These are phyloP conservation scores for Alternaria tenuissima DNA, from an alignment of 2,329 filamentous ascomycete genomes.

Conservation along the genomic window DNA sequence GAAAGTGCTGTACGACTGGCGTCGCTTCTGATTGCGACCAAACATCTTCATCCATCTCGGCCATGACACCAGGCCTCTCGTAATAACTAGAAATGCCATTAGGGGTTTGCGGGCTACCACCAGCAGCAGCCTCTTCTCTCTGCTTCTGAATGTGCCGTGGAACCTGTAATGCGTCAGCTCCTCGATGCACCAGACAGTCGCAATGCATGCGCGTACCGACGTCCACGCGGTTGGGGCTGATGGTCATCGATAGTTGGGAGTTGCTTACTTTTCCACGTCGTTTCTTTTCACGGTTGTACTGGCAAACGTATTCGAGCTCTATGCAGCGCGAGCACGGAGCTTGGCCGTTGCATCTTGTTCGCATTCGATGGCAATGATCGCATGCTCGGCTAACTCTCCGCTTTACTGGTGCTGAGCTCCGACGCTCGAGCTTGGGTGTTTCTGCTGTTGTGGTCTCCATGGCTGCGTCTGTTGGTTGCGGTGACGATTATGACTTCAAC, in stretches of 20 bases:
- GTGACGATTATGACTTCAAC: constrained; percentile 11
- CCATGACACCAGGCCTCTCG: constrained; percentile 37
- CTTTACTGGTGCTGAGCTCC: constrained; percentile 70
- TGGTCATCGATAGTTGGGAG: not conserved
- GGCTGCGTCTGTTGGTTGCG: constrained; percentile 17
- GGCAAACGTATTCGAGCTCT: constrained; percentile 79
- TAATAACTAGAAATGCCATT: constrained; percentile 39
- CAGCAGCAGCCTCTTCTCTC: constrained; percentile 44
- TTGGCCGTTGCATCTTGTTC: constrained; percentile 93
- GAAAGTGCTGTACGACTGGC: constrained; percentile 46
- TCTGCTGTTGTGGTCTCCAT: constrained; percentile 43
- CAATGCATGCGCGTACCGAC: not conserved
- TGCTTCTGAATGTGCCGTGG: constrained; percentile 51
- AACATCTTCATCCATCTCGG: constrained; percentile 49
- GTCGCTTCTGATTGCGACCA: constrained; percentile 49
- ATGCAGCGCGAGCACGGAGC: constrained; percentile 91
- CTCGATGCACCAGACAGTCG: not conserved
- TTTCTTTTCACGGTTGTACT: constrained; percentile 91
- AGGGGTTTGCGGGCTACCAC: constrained; percentile 36
- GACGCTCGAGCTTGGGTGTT: constrained; percentile 42
- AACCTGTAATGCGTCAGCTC: constrained; percentile 37
- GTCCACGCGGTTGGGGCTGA: not conserved
- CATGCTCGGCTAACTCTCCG: constrained; percentile 91
- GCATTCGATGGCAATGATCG: constrained; percentile 93
- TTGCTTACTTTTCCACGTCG: constrained; percentile 87